Base-by-base conservation (phyloP, 495 filamentous ascomycete species). In the Penicillium taxi region DNA sequence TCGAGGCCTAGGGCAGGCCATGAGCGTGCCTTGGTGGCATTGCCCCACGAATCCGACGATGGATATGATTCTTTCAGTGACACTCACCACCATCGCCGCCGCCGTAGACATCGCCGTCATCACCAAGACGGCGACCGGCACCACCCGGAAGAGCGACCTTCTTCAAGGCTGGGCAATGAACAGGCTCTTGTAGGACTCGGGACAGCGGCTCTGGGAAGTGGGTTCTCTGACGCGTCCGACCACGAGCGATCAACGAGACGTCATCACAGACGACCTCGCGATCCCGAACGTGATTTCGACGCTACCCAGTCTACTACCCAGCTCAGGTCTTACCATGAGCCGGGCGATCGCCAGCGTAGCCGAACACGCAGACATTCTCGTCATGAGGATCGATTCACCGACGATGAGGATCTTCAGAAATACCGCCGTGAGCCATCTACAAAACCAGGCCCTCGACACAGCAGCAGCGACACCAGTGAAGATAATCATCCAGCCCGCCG, bases 1-100 rank as follows among this genome's bases (percentile, higher is more conserved):
- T 43, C 56, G n/a, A 47, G 48, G 33, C 35, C 53, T 6, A 55
- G 52, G 14, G 52, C 7, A 26, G 47, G 51, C 14, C 48, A 59
- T 21, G 63, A 67, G 9, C 55, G 58, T 40, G 48, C 55, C 24
- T 46, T 59, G n/a, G 53, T 67, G 9, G 36, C 47, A 6, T 24
- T 63, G 19, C 63, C 61, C 28, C 67, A 65, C 6, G 60, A 61
- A 6, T 55, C 58, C 11, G 69, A 69, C 21, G 58, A 63, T 28
- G 62, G 58, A 2, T 61, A 66, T 17, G 53, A 55, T 9, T 56
- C 55, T 0, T 50, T 49, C 18, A 42, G 52, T 32, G 57, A 55
- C 30, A 14, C 26, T 29, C 33, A 37, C 15, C 54, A 48, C 16
- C 51, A 41, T 13, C 45, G 42, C 22, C 56, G 39, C 6, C 59